Conservation (phyloP, 768 basidiomycete species). For the Dacryopinax primogenitus region DNA sequence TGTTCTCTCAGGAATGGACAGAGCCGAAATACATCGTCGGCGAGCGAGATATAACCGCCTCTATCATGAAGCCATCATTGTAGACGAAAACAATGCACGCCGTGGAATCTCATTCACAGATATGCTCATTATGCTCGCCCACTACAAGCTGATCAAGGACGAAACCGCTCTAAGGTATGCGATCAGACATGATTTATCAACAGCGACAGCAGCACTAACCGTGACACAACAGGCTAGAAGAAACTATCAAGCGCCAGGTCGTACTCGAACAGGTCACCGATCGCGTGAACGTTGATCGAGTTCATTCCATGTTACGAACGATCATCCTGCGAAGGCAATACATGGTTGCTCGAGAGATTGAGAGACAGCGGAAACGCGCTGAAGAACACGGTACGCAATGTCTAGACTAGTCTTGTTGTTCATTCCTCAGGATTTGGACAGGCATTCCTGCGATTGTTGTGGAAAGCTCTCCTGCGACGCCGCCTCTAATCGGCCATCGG, state of each 20-base stretch:
- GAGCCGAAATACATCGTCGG: conserved; percentile 46
- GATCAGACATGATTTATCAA: not conserved
- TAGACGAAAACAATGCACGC: conserved; percentile 41
- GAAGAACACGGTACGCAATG: not conserved
- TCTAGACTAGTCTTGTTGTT: not conserved
- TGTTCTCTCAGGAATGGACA: conserved; percentile 54
- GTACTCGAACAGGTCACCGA: conserved; percentile 71
- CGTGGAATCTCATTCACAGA: conserved; percentile 81
- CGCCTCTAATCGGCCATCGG: conserved; percentile 12
- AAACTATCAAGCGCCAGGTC: conserved; percentile 60
- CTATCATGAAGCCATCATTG: conserved; percentile 74
- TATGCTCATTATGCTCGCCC: conserved; percentile 77
- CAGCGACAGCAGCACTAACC: not conserved
- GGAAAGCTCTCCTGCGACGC: conserved; percentile 20
- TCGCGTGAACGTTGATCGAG: conserved; percentile 72
- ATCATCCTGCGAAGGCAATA: conserved; percentile 61
- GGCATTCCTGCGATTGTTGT: conserved; percentile 24
- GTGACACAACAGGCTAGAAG: conserved; percentile 48
- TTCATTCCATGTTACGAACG: conserved; percentile 64
- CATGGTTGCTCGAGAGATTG: conserved; percentile 36
- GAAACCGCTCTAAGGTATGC: conserved; percentile 76
- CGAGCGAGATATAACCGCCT: conserved; percentile 59
- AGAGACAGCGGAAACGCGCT: not conserved
- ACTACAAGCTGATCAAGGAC: conserved; percentile 85
- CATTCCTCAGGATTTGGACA: not conserved